Conservation (phyloP, 2,329 filamentous ascomycete genomes). For the Diaporthe batatas region DNA sequence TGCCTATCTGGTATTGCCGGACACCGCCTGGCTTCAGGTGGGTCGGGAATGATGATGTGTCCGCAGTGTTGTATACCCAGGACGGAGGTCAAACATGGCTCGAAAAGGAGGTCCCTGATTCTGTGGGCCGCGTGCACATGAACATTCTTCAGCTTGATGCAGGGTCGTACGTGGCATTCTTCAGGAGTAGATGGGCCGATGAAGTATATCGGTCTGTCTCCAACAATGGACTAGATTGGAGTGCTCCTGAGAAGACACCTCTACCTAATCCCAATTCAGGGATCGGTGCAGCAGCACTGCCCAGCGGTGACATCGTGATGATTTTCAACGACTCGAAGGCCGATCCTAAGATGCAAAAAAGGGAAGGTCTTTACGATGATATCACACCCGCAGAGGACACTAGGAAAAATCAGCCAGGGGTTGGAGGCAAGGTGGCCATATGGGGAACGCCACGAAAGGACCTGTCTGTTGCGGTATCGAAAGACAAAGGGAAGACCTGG, state of each 20-base stretch:
- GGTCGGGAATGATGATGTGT: conserved; percentile 60
- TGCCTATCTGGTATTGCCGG: conserved; percentile 60
- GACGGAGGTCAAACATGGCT: conserved; percentile 56
- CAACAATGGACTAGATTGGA: conserved; percentile 55
- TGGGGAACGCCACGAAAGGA: conserved; percentile 58
- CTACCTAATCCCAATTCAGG: conserved; percentile 61
- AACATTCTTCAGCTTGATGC: conserved; percentile 52
- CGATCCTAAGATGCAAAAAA: conserved; percentile 49
- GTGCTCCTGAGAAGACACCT: conserved; percentile 49
- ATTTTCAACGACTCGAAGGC: conserved; percentile 58
- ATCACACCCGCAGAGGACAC: conserved; percentile 57
- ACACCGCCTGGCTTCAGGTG: conserved; percentile 55
- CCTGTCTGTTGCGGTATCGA: conserved; percentile 52
- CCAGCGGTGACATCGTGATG: conserved; percentile 52
- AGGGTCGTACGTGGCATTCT: conserved; percentile 53
- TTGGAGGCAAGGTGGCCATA: conserved; percentile 54
- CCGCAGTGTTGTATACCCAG: conserved; percentile 53
- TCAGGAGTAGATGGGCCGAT: conserved; percentile 60
- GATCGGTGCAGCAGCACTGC: conserved; percentile 54
- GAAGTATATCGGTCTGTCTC: conserved; percentile 58
- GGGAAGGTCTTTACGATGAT: conserved; percentile 59
- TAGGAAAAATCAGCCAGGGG: conserved; percentile 53
- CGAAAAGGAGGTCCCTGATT: conserved; percentile 54
- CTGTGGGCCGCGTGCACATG: conserved; percentile 59
- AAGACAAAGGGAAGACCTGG: conserved; percentile 55